Evolutionary conservation across 31 red algal species (phyloP).

Genomic region (Pterothamnion heteromorphum): DNA sequence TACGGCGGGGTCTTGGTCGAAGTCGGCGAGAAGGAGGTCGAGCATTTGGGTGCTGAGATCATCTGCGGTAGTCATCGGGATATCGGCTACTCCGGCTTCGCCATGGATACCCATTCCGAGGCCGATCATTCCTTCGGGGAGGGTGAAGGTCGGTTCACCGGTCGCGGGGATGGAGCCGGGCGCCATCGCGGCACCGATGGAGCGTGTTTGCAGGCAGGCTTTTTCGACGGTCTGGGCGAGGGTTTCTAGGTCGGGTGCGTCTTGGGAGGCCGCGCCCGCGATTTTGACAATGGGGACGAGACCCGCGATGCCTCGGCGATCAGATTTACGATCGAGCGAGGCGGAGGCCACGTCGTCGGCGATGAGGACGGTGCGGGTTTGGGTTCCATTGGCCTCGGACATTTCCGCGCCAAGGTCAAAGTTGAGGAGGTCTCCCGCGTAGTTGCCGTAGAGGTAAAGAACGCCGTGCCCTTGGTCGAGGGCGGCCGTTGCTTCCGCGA

Average conservation of each 20-base stretch:
- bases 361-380: neutral
- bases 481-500: neutral
- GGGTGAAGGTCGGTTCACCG: neutral
- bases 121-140: neutral
- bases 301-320: neutral
- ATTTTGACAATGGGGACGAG: neutral
- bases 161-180: neutral
- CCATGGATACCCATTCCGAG: neutral
- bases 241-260: neutral
- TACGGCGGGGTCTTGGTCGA: neutral
- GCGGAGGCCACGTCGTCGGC: neutral
- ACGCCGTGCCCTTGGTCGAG: neutral
- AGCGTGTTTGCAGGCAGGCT: neutral
- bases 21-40: neutral
- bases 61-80: neutral
- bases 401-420: neutral
- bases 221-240: neutral
- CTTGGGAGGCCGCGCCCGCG: neutral
- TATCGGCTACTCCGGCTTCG: neutral
- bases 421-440: neutral
- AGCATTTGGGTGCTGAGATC: neutral
- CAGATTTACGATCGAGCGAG: neutral
- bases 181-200: neutral
- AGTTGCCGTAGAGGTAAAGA: neutral
- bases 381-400: neutral